These are phyloP conservation scores for Hemerocallis citrina DNA, from an alignment of 106 monocot genomes.

Conservation along the genomic window DNA sequence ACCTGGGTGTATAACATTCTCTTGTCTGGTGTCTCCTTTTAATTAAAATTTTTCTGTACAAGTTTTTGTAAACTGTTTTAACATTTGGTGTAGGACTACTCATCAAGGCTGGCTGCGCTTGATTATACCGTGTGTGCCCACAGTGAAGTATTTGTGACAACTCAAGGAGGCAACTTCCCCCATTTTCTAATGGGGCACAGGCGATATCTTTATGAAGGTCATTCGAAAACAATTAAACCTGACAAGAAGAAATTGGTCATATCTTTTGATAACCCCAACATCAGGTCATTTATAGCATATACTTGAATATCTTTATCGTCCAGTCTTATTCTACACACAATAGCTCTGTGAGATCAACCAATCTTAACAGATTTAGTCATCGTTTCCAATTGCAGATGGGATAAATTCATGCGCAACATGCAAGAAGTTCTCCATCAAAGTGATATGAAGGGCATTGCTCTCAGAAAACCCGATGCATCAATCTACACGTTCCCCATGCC, in stretches of 20 bases:
- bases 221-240: conserved; percentile 88
- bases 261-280: conserved; percentile 67
- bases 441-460: conserved; percentile 51
- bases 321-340: too few relatives aligned
- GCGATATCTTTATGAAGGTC: conserved; percentile 70
- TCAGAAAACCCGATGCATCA: conserved; percentile 55
- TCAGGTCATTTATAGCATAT: conserved; percentile 33
- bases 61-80: conserved; percentile 2
- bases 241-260: conserved; percentile 79
- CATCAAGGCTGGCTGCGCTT: conserved; percentile 86
- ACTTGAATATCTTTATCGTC: background rate
- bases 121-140: conserved; percentile 86
- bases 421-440: conserved; percentile 77
- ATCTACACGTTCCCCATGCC: conserved; percentile 85
- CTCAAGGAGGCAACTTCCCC: conserved; percentile 97
- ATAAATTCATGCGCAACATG: conserved; percentile 80
- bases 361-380: background rate
- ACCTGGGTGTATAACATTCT: too few relatives aligned
- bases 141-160: conserved; percentile 93
- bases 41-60: too few relatives aligned
- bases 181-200: conserved; percentile 94
- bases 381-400: conserved; percentile 54
- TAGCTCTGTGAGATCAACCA: too few relatives aligned
- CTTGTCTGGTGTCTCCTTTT: too few relatives aligned
- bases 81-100: conserved; percentile 51